Evolutionary conservation across 306 rosid species (phyloP).

Genomic region (Prunus kanzakura): DNA sequence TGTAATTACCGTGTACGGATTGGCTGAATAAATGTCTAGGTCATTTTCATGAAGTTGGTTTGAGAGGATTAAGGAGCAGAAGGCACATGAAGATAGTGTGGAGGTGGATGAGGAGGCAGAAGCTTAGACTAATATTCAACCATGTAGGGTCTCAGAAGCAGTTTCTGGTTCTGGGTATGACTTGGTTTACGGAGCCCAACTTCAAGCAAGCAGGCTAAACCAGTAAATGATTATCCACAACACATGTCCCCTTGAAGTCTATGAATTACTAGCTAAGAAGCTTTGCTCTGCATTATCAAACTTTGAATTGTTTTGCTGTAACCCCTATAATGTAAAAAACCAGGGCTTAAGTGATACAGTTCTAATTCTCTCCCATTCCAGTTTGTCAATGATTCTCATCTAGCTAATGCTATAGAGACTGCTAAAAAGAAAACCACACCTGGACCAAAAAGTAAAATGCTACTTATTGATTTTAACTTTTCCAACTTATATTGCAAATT

Average conservation of each 20-base stretch:
- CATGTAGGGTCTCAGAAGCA: slow-evolving; percentile 70
- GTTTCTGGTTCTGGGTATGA: slow-evolving; percentile 68
- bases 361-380: no score
- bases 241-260: slow-evolving; percentile 24
- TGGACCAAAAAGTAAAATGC: no score
- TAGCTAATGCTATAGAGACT: no score
- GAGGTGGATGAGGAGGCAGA: slow-evolving; percentile 87
- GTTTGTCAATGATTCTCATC: no score
- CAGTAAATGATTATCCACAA: slow-evolving; percentile 27
- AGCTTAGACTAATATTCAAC: slow-evolving; percentile 68
- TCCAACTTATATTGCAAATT: no score
- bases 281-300: neutral
- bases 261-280: neutral
- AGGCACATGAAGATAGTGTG: slow-evolving; percentile 69
- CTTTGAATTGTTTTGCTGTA: neutral
- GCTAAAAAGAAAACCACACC: no score
- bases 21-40: neutral
- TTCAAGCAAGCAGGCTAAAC: slow-evolving; percentile 19
- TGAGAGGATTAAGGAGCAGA: slow-evolving; percentile 69
- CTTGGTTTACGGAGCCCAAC: slow-evolving; percentile 61
- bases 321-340: neutral
- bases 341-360: no score
- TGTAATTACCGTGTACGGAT: neutral
- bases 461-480: no score
- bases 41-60: slow-evolving; percentile 59